phyloP scores from a whole-genome alignment of 306 rosid genomes.

The Erythrophleum fordii region DNA sequence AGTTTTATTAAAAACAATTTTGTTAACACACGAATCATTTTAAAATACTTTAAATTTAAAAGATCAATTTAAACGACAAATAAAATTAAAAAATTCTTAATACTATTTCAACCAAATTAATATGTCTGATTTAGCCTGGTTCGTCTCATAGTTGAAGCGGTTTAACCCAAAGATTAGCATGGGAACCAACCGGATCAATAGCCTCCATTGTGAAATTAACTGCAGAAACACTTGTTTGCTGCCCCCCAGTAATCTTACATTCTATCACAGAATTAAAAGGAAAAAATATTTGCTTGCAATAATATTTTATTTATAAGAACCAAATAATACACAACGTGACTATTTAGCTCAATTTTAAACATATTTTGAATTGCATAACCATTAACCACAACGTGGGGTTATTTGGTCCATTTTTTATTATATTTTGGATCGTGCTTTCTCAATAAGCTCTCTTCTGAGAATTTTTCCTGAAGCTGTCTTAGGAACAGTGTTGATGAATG shows the following conservation, averaged over 20 bases:
- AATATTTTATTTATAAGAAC: background rate
- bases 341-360: background rate
- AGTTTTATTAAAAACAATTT: too few relatives aligned
- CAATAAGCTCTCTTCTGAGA: slow-evolving; percentile 84
- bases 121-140: too few relatives aligned
- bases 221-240: background rate
- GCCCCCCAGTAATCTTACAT: too few relatives aligned
- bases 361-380: background rate
- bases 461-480: slow-evolving; percentile 87
- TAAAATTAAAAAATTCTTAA: too few relatives aligned
- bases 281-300: background rate
- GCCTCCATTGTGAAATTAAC: too few relatives aligned
- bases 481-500: slow-evolving; percentile 76
- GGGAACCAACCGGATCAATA: too few relatives aligned
- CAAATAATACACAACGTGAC: background rate
- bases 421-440: slow-evolving; percentile 72
- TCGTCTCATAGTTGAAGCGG: too few relatives aligned
- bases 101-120: too few relatives aligned
- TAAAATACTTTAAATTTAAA: too few relatives aligned
- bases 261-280: background rate
- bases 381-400: background rate
- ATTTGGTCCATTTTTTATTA: slow-evolving; percentile 29
- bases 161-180: too few relatives aligned
- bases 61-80: too few relatives aligned
- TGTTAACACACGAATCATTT: too few relatives aligned